Evolutionary conservation across 2,329 filamentous ascomycete genomes (phyloP).

Genomic region (Fusarium sp.): DNA sequence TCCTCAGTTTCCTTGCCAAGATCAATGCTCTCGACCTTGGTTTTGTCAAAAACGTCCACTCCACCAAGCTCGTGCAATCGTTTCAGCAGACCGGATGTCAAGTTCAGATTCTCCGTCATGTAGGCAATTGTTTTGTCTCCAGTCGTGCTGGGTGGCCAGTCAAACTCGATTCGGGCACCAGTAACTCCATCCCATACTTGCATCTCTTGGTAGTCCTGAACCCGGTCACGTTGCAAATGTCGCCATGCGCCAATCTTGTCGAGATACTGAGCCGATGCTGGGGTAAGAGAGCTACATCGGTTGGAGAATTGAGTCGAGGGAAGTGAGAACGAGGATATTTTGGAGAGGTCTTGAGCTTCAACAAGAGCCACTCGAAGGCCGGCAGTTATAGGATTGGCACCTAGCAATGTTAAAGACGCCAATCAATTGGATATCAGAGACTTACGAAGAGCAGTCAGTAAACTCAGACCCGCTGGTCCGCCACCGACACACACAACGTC

Average conservation of each 20-base stretch:
- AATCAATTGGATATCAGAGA: not conserved
- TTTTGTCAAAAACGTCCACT: slow-evolving; percentile 78
- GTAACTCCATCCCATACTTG: slow-evolving; percentile 97
- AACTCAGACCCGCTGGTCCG: slow-evolving; percentile 87
- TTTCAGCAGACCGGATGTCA: slow-evolving; percentile 81
- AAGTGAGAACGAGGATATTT: slow-evolving; percentile 74
- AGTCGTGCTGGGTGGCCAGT: slow-evolving; percentile 69
- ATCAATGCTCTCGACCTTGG: slow-evolving; percentile 82
- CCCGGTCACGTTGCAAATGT: slow-evolving; percentile 76
- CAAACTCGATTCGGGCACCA: slow-evolving; percentile 88
- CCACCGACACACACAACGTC: slow-evolving; percentile 94
- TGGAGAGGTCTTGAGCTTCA: slow-evolving; percentile 86
- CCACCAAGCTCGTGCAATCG: slow-evolving; percentile 76
- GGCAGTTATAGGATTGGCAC: slow-evolving; percentile 79
- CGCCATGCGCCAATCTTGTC: slow-evolving; percentile 87
- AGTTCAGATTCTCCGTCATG: slow-evolving; percentile 95
- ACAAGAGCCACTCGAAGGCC: slow-evolving; percentile 87
- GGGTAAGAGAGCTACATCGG: slow-evolving; percentile 94
- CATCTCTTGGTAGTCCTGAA: slow-evolving; percentile 95
- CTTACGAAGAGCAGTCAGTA: slow-evolving; percentile 80
- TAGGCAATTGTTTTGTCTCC: slow-evolving; percentile 80
- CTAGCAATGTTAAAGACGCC: slow-evolving; percentile 57
- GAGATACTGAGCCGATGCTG: slow-evolving; percentile 85
- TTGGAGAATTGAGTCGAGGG: slow-evolving; percentile 83
- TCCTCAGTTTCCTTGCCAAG: slow-evolving; percentile 77